Conservation (phyloP, 2,329 filamentous ascomycete species). For the Passalora sequoiae region DNA sequence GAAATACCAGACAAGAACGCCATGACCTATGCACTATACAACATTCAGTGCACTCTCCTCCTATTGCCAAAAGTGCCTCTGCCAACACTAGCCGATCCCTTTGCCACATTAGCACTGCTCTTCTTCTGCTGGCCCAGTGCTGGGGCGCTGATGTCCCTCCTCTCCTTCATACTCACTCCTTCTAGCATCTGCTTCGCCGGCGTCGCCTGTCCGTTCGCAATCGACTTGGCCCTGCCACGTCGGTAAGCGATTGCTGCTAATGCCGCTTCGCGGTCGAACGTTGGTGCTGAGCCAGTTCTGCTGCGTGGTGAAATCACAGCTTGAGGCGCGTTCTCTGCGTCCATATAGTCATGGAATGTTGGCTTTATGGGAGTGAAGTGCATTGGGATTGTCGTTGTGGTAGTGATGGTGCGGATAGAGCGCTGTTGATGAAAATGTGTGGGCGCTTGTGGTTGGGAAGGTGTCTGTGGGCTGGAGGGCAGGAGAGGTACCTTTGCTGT, state of each 20-base stretch:
- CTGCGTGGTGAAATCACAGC: conserved; percentile 14
- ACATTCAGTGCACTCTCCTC: conserved; percentile 5
- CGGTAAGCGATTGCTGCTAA: conserved; percentile 70
- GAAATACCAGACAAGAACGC: too few species aligned
- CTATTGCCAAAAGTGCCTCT: conserved; percentile 3
- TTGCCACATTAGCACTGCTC: conserved; percentile 4
- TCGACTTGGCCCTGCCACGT: conserved; percentile 64
- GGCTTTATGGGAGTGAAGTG: conserved; percentile 41
- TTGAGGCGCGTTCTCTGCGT: conserved; percentile 23
- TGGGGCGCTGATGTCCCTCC: conserved; percentile 46
- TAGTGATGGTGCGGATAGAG: conserved; percentile 42
- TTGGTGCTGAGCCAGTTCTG: conserved; percentile 18
- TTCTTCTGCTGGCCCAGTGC: conserved; percentile 26
- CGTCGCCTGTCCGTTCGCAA: conserved; percentile 58
- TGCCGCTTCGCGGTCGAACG: conserved; percentile 61
- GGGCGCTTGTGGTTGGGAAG: conserved; percentile 21
- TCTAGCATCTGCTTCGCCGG: conserved; percentile 56
- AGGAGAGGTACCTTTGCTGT: conserved; percentile 20
- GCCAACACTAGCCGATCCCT: conserved; percentile 8
- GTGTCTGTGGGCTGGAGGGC: conserved; percentile 40
- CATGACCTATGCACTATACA: conserved; percentile 3
- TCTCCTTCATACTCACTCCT: conserved; percentile 39
- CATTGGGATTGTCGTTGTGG: conserved; percentile 46
- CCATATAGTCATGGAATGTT: conserved; percentile 11
- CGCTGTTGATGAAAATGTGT: conserved; percentile 24